These are phyloP conservation scores for Chytriomyces hyalinus DNA, from an alignment of 192 early-diverging fungal genomes.

Conservation along the genomic window DNA sequence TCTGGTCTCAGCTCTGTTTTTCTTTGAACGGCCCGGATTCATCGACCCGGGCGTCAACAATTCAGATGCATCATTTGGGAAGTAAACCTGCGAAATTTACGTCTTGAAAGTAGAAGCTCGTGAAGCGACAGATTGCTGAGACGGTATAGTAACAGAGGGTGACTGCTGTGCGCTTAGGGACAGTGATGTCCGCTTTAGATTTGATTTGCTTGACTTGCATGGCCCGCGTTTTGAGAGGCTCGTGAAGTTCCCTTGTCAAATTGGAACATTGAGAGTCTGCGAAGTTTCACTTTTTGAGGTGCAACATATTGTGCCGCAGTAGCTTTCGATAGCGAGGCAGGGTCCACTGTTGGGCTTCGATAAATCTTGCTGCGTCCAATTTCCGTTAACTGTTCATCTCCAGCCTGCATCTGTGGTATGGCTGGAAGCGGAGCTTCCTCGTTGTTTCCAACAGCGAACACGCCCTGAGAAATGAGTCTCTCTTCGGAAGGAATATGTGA, in stretches of 20 bases:
- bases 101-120: not conserved
- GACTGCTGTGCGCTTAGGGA: not conserved
- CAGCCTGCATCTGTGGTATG: not conserved
- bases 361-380: not conserved
- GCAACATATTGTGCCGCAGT: not conserved
- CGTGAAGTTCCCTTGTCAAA: not conserved
- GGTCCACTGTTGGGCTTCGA: not conserved
- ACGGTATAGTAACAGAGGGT: not conserved
- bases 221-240: not conserved
- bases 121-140: not conserved
- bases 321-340: not conserved
- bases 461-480: not conserved
- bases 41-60: too few relatives aligned
- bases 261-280: not conserved
- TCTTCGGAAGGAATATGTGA: not conserved
- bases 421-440: not conserved
- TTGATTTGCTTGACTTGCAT: not conserved
- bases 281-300: not conserved
- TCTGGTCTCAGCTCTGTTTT: too few relatives aligned
- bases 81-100: too few relatives aligned
- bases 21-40: too few relatives aligned
- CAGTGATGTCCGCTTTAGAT: not conserved
- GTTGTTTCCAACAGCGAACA: not conserved
- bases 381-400: not conserved
- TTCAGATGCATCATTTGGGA: too few relatives aligned